phyloP scores from a whole-genome alignment of 1,284 basidiomycete genomes.

The Microbotryum silenes-acaulis region DNA sequence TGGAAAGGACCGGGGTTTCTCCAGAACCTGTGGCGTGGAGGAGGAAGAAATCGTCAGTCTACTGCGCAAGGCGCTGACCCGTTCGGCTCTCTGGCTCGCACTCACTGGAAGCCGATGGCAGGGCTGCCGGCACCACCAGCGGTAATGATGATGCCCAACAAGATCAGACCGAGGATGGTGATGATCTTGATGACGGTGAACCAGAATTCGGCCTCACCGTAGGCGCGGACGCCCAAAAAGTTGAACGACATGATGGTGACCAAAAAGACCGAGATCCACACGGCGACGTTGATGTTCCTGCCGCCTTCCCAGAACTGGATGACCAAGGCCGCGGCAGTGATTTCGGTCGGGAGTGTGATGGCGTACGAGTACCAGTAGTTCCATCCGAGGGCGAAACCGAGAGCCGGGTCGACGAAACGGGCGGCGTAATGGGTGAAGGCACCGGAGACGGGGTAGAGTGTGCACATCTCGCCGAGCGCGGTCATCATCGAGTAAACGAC shows the following conservation, averaged over 20 bases:
- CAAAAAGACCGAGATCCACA: constrained; percentile 22
- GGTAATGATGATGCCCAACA: constrained; percentile 37
- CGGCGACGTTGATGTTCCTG: constrained; percentile 16
- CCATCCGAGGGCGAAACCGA: constrained; percentile 41
- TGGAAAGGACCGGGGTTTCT: constrained; percentile 56
- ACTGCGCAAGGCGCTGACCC: neutral
- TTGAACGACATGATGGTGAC: constrained; percentile 22
- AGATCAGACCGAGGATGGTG: constrained; percentile 21
- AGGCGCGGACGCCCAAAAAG: constrained; percentile 19
- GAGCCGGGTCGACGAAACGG: constrained; percentile 43
- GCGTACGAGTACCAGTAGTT: constrained; percentile 12
- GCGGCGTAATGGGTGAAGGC: constrained; percentile 32
- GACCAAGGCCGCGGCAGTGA: constrained; percentile 15
- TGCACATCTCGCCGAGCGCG: constrained; percentile 44
- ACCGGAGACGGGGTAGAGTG: constrained; percentile 25
- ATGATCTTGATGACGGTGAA: constrained; percentile 27
- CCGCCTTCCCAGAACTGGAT: constrained; percentile 27
- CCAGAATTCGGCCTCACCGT: constrained; percentile 29
- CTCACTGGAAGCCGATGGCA: constrained; percentile 22
- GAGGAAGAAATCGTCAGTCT: neutral
- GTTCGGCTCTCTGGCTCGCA: too few species aligned
- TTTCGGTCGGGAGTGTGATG: constrained; percentile 8
- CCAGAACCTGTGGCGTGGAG: constrained; percentile 57
- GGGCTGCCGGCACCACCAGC: constrained; percentile 39
- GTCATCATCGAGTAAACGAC: constrained; percentile 32